A percentile compares a stretch with the other conserved stretches of the same genome.
Evolutionary conservation across 2,329 filamentous ascomycete species (phyloP).

Genomic region (Diaporthe velutina): DNA sequence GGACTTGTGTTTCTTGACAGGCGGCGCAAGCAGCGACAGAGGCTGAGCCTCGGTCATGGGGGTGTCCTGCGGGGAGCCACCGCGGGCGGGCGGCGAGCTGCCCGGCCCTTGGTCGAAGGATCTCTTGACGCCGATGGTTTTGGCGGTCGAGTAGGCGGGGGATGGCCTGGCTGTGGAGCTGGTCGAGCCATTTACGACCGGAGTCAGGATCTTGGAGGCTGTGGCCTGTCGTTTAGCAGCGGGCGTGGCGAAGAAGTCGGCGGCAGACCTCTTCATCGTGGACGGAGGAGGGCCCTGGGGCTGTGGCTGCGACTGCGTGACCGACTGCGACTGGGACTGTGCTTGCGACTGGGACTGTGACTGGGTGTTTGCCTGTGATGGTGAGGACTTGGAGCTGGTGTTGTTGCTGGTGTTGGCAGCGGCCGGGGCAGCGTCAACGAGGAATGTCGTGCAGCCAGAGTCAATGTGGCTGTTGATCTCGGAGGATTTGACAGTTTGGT

Average conservation of each 20-base stretch:
- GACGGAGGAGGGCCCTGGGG: conserved; percentile 45
- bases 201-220: conserved; percentile 49
- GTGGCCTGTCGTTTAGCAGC: conserved; percentile 66
- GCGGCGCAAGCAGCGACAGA: conserved; percentile 49
- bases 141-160: conserved; percentile 28
- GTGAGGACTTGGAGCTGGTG: conserved; percentile 14
- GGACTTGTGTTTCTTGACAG: conserved; percentile 75
- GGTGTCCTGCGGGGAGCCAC: conserved; percentile 42
- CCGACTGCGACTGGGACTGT: conserved; percentile 45
- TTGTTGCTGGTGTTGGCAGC: conserved; percentile 51
- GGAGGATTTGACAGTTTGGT: conserved; percentile 75
- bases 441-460: conserved; percentile 78
- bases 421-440: conserved; percentile 64
- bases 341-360: not conserved
- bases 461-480: conserved; percentile 95
- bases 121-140: conserved; percentile 60
- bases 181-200: conserved; percentile 50
- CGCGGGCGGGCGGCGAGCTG: conserved; percentile 40
- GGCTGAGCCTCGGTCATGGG: conserved; percentile 44
- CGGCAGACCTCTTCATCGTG: conserved; percentile 67
- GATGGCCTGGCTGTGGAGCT: not conserved
- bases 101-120: conserved; percentile 68
- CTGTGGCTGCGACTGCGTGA: conserved; percentile 40
- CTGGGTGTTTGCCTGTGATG: conserved; percentile 34
- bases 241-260: conserved; percentile 73